These are phyloP conservation scores for Solanum chilense DNA, from an alignment of 257 asterid genomes.

Conservation along the genomic window DNA sequence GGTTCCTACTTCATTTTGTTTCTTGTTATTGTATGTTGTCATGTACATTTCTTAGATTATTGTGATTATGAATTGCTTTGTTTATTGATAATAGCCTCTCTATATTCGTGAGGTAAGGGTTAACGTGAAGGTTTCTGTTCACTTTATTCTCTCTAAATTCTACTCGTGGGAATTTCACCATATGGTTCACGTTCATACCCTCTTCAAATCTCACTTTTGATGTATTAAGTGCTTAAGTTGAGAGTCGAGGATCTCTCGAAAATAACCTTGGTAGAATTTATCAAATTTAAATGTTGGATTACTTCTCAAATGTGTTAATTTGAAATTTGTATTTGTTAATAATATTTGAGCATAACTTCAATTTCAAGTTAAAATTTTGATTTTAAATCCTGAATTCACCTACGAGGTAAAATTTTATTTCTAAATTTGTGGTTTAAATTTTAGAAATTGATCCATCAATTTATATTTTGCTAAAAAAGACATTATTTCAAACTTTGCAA, in stretches of 20 bases:
- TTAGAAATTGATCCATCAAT: too few relatives aligned
- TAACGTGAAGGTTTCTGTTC: rapidly evolving
- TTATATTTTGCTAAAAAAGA: too few relatives aligned
- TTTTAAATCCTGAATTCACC: not conserved
- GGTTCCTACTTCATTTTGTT: not conserved
- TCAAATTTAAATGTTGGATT: not conserved
- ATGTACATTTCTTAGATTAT: slow-evolving; percentile 22
- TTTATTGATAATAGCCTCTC: not conserved
- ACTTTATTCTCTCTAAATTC: not conserved
- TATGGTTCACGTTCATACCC: not conserved
- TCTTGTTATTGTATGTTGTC: not conserved
- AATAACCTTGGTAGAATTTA: not conserved
- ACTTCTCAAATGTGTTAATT: not conserved
- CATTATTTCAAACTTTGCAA: too few relatives aligned
- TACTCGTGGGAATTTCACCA: not conserved
- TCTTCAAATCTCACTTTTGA: not conserved
- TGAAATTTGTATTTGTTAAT: not conserved
- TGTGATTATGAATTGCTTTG: not conserved
- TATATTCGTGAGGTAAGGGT: not conserved
- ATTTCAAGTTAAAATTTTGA: not conserved
- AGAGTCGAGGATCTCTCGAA: not conserved
- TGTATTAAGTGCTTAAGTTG: not conserved
- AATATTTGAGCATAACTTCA: not conserved
- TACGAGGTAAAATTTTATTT: too few relatives aligned
- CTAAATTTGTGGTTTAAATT: not conserved